Conservation (phyloP, 371 early-diverging fungal species). For the Rhizopus sp. region DNA sequence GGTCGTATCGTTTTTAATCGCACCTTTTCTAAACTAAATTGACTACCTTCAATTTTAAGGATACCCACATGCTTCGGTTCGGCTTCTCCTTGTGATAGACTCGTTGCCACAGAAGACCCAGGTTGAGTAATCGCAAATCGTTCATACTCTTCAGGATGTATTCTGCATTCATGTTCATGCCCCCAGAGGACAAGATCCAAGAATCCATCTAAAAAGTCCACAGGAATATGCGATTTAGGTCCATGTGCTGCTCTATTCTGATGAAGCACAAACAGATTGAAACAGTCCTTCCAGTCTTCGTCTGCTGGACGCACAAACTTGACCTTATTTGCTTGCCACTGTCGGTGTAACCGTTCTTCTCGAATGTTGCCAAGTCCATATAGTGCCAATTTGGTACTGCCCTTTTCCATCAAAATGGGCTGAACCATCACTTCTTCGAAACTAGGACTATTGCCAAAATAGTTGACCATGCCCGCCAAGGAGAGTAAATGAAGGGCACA, state of each 20-base stretch:
- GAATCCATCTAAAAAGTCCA: constrained; percentile 80
- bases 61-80: constrained; percentile 84
- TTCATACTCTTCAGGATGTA: constrained; percentile 73
- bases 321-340: constrained; percentile 80
- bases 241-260: constrained; percentile 90
- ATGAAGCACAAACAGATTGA: constrained; percentile 81
- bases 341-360: constrained; percentile 91
- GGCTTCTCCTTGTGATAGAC: constrained; percentile 91
- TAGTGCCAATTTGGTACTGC: constrained; percentile 77
- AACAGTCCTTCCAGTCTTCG: constrained; percentile 59
- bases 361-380: constrained; percentile 97
- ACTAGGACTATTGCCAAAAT: constrained; percentile 86
- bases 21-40: constrained; percentile 75
- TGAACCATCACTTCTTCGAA: constrained; percentile 78
- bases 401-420: constrained; percentile 88
- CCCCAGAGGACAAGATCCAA: constrained; percentile 97
- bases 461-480: constrained; percentile 88
- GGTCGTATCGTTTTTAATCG: constrained; percentile 86
- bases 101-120: constrained; percentile 97
- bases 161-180: constrained; percentile 97
- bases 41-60: constrained; percentile 62
- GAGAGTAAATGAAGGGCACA: constrained; percentile 89
- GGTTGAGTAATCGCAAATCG: constrained; percentile 89
- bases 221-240: constrained; percentile 89
- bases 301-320: constrained; percentile 61